Evolutionary conservation across 495 filamentous ascomycete genomes (phyloP), one percentile per base, ranked within the genome.

Genomic region (Penicillium maclennaniae): DNA sequence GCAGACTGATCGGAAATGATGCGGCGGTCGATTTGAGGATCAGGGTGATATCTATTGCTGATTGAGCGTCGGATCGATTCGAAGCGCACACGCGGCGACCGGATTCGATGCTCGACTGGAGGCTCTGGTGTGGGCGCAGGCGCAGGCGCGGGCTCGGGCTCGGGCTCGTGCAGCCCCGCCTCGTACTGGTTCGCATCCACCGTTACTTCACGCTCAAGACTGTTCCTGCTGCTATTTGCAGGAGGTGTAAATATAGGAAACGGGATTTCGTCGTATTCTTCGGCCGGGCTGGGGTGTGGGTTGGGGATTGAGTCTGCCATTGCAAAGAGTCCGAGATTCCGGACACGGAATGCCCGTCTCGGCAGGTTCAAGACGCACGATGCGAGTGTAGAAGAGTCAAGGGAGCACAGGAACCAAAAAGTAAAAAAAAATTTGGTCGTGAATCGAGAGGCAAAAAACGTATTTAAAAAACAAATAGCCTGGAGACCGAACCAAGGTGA

Each of bases 61-160:
- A 53, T 40, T 17, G 46, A 55, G 19, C 43, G 56, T n/a, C 58
- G 64, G 41, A 66, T 43, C 0, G 63, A 66, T 16, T 51, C 61
- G 43, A 66, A 66, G 38, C 63, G 63, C 17, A 66, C 63, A 10
- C 61, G 55, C 8, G 54, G 55, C 15, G 63, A 62, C 41, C 61
- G 55, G 14, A 48, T 45, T 25, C 49, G 42, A 43, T 34, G 41
- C 49, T 36, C 36, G 17, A 27, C 41, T 45, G 27, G 10, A 20
- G 10, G 12, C 51, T 36, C 49, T 8, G 6, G 19, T 23, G 42
- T 3, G 4, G 54, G 43, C 21, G 39, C 37, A n/a, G 54, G 43
- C 21, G 39, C 37, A 20, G 10, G 12, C 51, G 26, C 49, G 1
- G 6, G 19, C 25, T 23, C 8, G 4, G 54, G 43, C 21, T 34